These are phyloP conservation scores for Sabuloglossum arenarium DNA, from an alignment of 495 filamentous ascomycete species.

Conservation along the genomic window DNA sequence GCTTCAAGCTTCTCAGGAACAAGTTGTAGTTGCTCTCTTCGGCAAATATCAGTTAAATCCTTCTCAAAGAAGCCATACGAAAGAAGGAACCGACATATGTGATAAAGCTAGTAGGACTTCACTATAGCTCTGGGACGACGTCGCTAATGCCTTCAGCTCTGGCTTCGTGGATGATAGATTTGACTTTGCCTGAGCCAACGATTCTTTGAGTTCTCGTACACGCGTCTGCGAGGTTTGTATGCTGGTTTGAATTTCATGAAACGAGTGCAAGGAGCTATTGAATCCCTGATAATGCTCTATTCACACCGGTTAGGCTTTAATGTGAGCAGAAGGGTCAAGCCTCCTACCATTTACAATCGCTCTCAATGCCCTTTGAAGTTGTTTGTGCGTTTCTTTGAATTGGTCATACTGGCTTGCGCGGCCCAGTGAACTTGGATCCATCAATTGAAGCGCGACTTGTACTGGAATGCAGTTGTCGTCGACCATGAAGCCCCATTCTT, in stretches of 20 bases:
- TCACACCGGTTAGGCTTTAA: not conserved
- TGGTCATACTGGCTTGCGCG: conserved; percentile 67
- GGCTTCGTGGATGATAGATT: conserved; percentile 74
- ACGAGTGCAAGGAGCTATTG: conserved; percentile 96
- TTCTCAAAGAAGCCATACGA: not conserved
- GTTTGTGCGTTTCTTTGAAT: conserved; percentile 60
- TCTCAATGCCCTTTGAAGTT: conserved; percentile 79
- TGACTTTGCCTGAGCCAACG: conserved; percentile 59
- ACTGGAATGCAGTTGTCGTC: conserved; percentile 75
- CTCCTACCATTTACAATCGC: conserved; percentile 63
- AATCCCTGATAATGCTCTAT: conserved; percentile 96
- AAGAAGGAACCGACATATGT: conserved; percentile 30
- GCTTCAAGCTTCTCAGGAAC: conserved; percentile 86
- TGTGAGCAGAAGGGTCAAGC: not conserved
- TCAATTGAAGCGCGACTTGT: conserved; percentile 75
- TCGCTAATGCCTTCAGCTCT: conserved; percentile 70
- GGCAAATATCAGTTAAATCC: conserved; percentile 3
- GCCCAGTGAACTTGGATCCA: conserved; percentile 85
- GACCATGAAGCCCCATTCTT: conserved; percentile 82
- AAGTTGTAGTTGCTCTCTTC: conserved; percentile 61
- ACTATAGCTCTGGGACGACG: conserved; percentile 76
- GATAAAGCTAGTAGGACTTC: conserved; percentile 68
- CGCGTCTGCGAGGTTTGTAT: conserved; percentile 75
- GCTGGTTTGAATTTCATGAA: conserved; percentile 91
- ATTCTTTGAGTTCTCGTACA: conserved; percentile 62